Evolutionary conservation across 164 flowering plant species (phyloP), one percentile per base, ranked within the genome.

Genomic region (Liquidambar formosana): DNA sequence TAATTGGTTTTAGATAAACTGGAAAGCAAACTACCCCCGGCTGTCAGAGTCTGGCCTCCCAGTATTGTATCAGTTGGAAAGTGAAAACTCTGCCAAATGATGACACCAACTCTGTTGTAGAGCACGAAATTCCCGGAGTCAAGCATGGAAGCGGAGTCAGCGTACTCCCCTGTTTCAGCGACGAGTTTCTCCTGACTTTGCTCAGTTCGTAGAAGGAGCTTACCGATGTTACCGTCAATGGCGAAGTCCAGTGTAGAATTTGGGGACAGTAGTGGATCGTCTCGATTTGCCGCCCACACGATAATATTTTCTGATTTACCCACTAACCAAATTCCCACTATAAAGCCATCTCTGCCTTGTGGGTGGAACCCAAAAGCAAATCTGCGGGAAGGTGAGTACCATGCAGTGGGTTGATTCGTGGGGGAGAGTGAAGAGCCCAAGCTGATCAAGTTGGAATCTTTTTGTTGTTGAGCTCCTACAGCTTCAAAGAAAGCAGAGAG

Each of bases 111-210:
- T 0, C 51, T 8, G 28, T 23, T 47, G 13, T 47, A 61, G 41
- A 77, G 54, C 11, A 77, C 69, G 13, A 77, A 69, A 27, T 77
- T 66, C 0, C 76, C 80, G 8, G 80, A 45, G 18, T 77, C 73
- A 19, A 69, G 75, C 73, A 76, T 62, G 5, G 73, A 68, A 13
- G 73, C 76, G 0, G 63, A 72, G 27, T 57, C 5, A 0, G 72
- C 69, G 4, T 63, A n/a, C 8, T 27, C 46, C 2, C 13, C 12
- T 4, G 22, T 21, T 23, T 45, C 19, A 46, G 66, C 52, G 3
- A 49, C 15, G 53, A 49, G 19, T 49, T 16, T 49, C 15, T 15
- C 19, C 53, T 16, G 19, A 49, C 53, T 49, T 15, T 49, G n/a
- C 53, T 49, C 41, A 33, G 41, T 49, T 49, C 53, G 14, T 49